Base-by-base conservation (phyloP, 257 asterid species). In the Ajuga chamaepitys region DNA sequence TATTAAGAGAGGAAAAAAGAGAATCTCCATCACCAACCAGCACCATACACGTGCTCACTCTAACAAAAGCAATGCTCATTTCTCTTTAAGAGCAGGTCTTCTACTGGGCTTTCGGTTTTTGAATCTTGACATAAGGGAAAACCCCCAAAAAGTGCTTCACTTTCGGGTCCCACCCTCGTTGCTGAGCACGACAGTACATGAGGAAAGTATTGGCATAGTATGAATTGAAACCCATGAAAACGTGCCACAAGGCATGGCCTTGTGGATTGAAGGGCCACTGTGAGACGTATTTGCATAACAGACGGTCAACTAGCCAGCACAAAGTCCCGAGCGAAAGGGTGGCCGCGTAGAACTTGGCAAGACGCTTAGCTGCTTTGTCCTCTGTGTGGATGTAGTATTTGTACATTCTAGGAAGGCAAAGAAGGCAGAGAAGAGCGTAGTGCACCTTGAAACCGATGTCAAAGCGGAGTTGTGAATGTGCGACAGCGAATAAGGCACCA, bases 101-200 rank as follows among this genome's bases (percentile, higher is more conserved):
- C 86, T 92, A 92, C 81, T 83, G 92, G 18, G 85, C 73, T 75
- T 92, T 92, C 1, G 95, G 90, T 80, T 92, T 92, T 45, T 86
- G 75, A 71, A 88, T 82, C 86, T 84, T 83, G 62, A 92, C 95
- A 20, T 85, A 92, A 0, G 98, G 98, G 67, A 88, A 67, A 51
- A 77, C 54, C 9, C 92, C 93, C 41, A 85, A 38, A 21, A 81
- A 81, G 84, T 85, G 78, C 56, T 80, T 70, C 11, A 92, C 85
- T 58, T 68, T 82, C 2, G 98, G 98, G 53, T 83, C 70, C 98
- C 97, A 92, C 17, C 85, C 95, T 28, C 95, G 82, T 71, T 92
- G 98, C 71, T 79, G 89, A 48, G 98, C 98, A 16, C 97, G 98
- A 69, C 98, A 92, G 82, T 79, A 88, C 98, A 92, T 92, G 63